Evolutionary conservation across 805 yeast species (phyloP).

Genomic region (Suhomyces canberraensis): DNA sequence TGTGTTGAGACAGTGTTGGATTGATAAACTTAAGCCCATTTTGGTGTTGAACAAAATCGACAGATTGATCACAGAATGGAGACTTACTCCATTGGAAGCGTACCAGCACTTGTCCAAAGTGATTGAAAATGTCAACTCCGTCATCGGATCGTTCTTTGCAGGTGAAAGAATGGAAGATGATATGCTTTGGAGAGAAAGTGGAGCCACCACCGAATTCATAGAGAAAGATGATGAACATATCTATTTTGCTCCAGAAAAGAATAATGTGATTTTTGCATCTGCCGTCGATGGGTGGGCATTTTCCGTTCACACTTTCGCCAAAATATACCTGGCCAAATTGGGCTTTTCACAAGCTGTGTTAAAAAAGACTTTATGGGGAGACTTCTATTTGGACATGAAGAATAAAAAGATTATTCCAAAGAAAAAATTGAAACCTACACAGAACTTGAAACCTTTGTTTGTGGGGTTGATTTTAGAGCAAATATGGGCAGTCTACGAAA

Average conservation of each 20-base stretch:
- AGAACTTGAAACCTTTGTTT: conserved; percentile 69
- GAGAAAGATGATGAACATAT: conserved; percentile 79
- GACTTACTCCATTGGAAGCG: conserved; percentile 80
- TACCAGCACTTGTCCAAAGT: conserved; percentile 72
- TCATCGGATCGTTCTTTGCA: conserved; percentile 86
- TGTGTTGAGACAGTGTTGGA: conserved; percentile 93
- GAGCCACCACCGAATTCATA: conserved; percentile 54
- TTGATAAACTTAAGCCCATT: conserved; percentile 83
- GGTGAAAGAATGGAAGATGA: conserved; percentile 93
- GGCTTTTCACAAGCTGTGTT: conserved; percentile 80
- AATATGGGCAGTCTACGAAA: conserved; percentile 87
- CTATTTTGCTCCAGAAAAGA: conserved; percentile 82
- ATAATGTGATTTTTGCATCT: conserved; percentile 84
- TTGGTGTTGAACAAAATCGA: conserved; percentile 90
- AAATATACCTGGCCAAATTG: conserved; percentile 76
- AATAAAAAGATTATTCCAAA: conserved; percentile 75
- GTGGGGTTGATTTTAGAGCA: conserved; percentile 84
- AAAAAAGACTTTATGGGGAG: conserved; percentile 94
- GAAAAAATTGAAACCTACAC: conserved; percentile 59
- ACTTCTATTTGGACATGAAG: conserved; percentile 83
- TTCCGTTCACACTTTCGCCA: conserved; percentile 82
- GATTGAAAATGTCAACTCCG: conserved; percentile 92
- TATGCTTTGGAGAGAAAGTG: conserved; percentile 65
- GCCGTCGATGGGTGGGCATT: conserved; percentile 99
- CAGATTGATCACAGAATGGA: conserved; percentile 76